Evolutionary conservation across 208 protist genomes (phyloP).

Genomic region (Zelonia costaricensis): DNA sequence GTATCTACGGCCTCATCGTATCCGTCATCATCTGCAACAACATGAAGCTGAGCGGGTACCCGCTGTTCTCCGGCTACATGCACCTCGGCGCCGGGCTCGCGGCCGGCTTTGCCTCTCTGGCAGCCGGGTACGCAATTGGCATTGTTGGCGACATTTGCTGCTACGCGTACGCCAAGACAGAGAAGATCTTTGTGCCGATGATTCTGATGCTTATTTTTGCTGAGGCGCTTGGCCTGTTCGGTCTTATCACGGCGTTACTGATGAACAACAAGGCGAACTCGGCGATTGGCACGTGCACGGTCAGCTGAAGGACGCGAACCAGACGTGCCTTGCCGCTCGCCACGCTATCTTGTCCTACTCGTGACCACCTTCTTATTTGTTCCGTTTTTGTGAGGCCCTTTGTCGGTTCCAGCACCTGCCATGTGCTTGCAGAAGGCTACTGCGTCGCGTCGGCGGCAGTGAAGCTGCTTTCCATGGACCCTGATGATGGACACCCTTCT

Average conservation of each 20-base stretch:
- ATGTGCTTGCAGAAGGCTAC: too few relatives aligned
- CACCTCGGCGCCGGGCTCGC: slow-evolving; percentile 97
- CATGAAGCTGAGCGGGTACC: slow-evolving; percentile 72
- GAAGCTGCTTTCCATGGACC: too few relatives aligned
- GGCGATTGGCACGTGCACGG: slow-evolving; percentile 40
- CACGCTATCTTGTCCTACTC: too few relatives aligned
- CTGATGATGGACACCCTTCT: too few relatives aligned
- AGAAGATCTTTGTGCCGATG: slow-evolving; percentile 99
- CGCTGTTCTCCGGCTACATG: slow-evolving; percentile 90
- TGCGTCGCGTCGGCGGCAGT: too few relatives aligned
- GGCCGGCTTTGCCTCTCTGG: slow-evolving; percentile 94
- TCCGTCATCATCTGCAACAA: slow-evolving; percentile 89
- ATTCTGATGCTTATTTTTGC: slow-evolving; percentile 99
- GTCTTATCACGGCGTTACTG: slow-evolving; percentile 98
- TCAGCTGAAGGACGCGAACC: neutral
- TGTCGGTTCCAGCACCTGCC: too few relatives aligned
- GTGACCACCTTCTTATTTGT: too few relatives aligned
- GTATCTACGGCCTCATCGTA: slow-evolving; percentile 89
- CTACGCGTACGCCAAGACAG: slow-evolving; percentile 93
- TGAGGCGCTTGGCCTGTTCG: slow-evolving; percentile 98
- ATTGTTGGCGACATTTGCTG: slow-evolving; percentile 98
- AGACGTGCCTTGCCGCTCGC: too few relatives aligned
- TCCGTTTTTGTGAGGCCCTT: too few relatives aligned
- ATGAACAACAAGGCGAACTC: slow-evolving; percentile 85
- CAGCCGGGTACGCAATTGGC: slow-evolving; percentile 98